Evolutionary conservation across 2,329 filamentous ascomycete species (phyloP).

Genomic region (Penicillium paneum): DNA sequence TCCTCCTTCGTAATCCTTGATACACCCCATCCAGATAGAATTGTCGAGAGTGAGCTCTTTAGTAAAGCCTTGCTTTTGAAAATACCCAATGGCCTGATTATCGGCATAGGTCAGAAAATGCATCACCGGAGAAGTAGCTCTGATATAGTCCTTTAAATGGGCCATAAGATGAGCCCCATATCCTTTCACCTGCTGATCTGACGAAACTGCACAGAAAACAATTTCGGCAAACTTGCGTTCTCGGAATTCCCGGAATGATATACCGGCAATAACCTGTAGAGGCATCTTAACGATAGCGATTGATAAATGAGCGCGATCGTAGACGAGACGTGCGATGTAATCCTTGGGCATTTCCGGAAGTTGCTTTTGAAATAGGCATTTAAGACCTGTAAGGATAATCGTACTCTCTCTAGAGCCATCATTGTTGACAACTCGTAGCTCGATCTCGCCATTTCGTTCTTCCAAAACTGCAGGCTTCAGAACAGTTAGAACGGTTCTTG

Average conservation of each 20-base stretch:
- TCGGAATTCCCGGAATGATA: slow-evolving; percentile 93
- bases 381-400: slow-evolving; percentile 90
- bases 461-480: slow-evolving; percentile 79
- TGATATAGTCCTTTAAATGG: slow-evolving; percentile 95
- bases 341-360: slow-evolving; percentile 99
- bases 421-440: slow-evolving; percentile 97
- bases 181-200: slow-evolving; percentile 96
- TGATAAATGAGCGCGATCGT: slow-evolving; percentile 91
- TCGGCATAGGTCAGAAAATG: slow-evolving; percentile 98
- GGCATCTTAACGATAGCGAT: slow-evolving; percentile 98
- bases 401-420: slow-evolving; percentile 81
- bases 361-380: slow-evolving; percentile 98
- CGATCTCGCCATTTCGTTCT: slow-evolving; percentile 89
- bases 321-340: slow-evolving; percentile 94
- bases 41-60: slow-evolving; percentile 94
- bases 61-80: slow-evolving; percentile 98
- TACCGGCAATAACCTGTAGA: slow-evolving; percentile 83
- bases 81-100: slow-evolving; percentile 98
- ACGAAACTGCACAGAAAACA: slow-evolving; percentile 95
- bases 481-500: slow-evolving; percentile 22
- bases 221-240: slow-evolving; percentile 93
- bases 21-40: slow-evolving; percentile 96
- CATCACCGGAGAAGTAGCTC: slow-evolving; percentile 94
- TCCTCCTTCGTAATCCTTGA: slow-evolving; percentile 98
- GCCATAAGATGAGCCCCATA: slow-evolving; percentile 98